Conservation (phyloP, 768 basidiomycete species). For the Melanogaster broomeanus region DNA sequence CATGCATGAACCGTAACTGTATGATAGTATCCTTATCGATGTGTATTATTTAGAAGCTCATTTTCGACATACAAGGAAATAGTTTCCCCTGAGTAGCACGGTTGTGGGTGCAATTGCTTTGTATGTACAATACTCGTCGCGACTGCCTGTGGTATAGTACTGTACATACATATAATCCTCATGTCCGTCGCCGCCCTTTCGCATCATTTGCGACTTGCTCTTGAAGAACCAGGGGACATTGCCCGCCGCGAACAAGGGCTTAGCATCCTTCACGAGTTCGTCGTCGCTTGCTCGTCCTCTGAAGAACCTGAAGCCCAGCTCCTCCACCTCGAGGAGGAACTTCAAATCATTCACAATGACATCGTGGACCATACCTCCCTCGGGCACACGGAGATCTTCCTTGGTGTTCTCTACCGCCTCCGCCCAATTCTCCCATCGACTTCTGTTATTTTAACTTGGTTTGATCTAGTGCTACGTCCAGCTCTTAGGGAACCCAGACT, state of each 20-base stretch:
- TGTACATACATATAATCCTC: too few species aligned
- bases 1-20: neutral
- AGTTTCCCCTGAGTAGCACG: neutral
- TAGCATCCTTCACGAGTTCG: constrained; percentile 54
- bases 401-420: constrained; percentile 65
- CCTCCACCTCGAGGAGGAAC: constrained; percentile 61
- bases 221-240: constrained; percentile 56
- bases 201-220: constrained; percentile 57
- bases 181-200: constrained; percentile 42
- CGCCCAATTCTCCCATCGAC: constrained; percentile 59
- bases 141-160: too few species aligned
- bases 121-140: constrained; percentile 1
- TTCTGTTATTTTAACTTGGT: constrained; percentile 78
- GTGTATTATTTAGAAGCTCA: neutral
- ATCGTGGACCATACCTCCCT: constrained; percentile 63
- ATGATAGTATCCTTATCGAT: neutral
- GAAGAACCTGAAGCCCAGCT: constrained; percentile 46
- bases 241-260: constrained; percentile 52
- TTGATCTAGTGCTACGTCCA: constrained; percentile 76
- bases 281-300: constrained; percentile 48
- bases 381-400: constrained; percentile 64
- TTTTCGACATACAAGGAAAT: neutral
- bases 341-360: constrained; percentile 63
- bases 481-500: constrained; percentile 76
- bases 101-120: neutral